These are phyloP conservation scores for Polyplosphaeria fusca DNA, from an alignment of 495 filamentous ascomycete species.

Conservation along the genomic window DNA sequence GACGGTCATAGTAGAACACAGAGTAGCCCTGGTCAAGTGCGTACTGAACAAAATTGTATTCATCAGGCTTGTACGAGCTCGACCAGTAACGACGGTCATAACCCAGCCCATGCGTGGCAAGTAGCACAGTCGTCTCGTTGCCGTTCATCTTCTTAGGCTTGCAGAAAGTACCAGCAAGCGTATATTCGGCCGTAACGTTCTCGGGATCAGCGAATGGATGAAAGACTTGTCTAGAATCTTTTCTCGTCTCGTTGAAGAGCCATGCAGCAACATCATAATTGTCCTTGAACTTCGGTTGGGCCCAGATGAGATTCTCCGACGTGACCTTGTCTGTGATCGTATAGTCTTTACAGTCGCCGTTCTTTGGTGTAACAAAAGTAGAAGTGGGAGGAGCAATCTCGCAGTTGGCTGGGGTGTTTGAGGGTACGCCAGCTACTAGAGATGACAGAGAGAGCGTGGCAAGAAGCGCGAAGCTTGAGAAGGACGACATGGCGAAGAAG, in stretches of 20 bases:
- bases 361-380: too few species aligned
- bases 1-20: constrained; percentile 34
- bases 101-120: constrained; percentile 30
- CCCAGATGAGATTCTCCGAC: constrained; percentile 7
- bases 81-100: constrained; percentile 33
- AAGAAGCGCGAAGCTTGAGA: too few species aligned
- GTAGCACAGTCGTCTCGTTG: constrained; percentile 27
- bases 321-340: constrained; percentile 4
- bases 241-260: constrained; percentile 4
- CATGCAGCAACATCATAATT: constrained; percentile 27
- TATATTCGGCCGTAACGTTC: constrained; percentile 17
- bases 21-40: constrained; percentile 31
- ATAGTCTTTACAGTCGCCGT: constrained; percentile 27
- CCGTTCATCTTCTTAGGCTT: constrained; percentile 9
- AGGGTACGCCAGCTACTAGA: too few species aligned
- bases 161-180: constrained; percentile 26
- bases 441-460: too few species aligned
- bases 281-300: constrained; percentile 10
- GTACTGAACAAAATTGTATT: constrained; percentile 29
- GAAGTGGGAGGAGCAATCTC: too few species aligned
- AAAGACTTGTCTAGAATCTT: constrained; percentile 3
- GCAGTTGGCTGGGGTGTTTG: too few species aligned
- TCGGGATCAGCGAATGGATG: constrained; percentile 7
- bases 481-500: too few species aligned
- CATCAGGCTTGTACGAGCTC: constrained; percentile 9